Conservation (phyloP, 1,284 basidiomycete genomes). For the Apiotrichum gamsii region DNA sequence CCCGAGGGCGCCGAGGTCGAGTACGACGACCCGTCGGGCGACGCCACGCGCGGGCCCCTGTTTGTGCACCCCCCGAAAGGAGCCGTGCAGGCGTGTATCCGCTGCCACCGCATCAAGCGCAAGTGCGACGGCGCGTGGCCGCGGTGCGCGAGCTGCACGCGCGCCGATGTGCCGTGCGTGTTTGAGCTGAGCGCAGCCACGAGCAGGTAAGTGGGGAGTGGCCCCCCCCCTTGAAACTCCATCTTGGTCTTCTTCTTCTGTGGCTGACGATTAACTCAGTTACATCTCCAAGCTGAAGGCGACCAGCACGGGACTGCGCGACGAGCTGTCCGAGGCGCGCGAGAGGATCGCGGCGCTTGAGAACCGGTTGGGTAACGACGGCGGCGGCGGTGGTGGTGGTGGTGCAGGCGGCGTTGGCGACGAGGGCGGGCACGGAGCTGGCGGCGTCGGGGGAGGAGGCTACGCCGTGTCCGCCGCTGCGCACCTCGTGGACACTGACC, state of each 20-base stretch:
- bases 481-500: too few species aligned
- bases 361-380: too few species aligned
- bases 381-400: too few species aligned
- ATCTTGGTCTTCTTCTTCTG: not conserved
- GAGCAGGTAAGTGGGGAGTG: slow-evolving; percentile 24
- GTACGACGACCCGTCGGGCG: slow-evolving; percentile 29
- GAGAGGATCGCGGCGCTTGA: slow-evolving; percentile 34
- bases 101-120: slow-evolving; percentile 42
- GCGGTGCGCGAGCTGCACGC: slow-evolving; percentile 34
- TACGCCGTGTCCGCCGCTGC: too few species aligned
- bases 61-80: slow-evolving; percentile 37
- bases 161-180: slow-evolving; percentile 39
- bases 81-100: slow-evolving; percentile 37
- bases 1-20: slow-evolving; percentile 25
- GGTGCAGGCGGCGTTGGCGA: too few species aligned
- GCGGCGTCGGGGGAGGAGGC: too few species aligned
- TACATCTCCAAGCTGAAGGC: slow-evolving; percentile 33
- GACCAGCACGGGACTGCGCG: slow-evolving; percentile 20
- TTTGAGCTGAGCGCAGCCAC: slow-evolving; percentile 41
- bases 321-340: slow-evolving; percentile 25
- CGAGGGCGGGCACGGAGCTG: too few species aligned
- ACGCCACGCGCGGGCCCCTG: slow-evolving; percentile 31
- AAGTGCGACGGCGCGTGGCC: slow-evolving; percentile 40
- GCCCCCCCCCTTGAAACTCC: too few species aligned
- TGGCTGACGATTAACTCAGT: slow-evolving; percentile 4